Percentiles rank a stretch among this genome's conserved stretches.
Evolutionary conservation across 305 asterid species (phyloP).

Genomic region (Rubia peregrina): DNA sequence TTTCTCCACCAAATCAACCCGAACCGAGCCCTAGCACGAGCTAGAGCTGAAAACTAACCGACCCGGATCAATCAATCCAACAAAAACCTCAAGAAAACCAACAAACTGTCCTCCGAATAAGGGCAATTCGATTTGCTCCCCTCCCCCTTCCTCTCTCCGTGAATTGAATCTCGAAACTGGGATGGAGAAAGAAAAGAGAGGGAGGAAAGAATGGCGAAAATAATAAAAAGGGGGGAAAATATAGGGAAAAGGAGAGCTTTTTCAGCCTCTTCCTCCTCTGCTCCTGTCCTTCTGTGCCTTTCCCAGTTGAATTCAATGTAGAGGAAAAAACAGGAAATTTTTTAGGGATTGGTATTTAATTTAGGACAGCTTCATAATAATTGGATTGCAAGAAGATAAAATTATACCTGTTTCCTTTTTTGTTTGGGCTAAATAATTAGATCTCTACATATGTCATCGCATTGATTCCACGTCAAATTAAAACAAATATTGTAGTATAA

Average conservation of each 20-base stretch:
- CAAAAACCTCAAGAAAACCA: not conserved
- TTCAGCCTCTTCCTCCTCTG: slow-evolving; percentile 13
- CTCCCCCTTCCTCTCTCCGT: slow-evolving; percentile 11
- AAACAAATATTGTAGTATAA: not conserved
- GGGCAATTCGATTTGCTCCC: slow-evolving; percentile 4
- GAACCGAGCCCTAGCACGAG: slow-evolving; percentile 2
- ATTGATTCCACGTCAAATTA: slow-evolving; percentile 1
- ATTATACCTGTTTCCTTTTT: not conserved
- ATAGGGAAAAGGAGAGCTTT: slow-evolving; percentile 6
- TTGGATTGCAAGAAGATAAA: no score
- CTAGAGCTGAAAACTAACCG: slow-evolving; percentile 7
- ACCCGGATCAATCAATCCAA: not conserved
- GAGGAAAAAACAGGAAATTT: no score
- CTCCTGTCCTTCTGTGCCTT: slow-evolving; percentile 14
- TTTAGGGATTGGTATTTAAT: no score
- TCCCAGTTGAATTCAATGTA: slow-evolving; percentile 23
- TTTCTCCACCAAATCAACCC: slow-evolving; percentile 2
- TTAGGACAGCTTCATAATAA: no score
- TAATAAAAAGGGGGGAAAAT: not conserved
- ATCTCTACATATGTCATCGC: not conserved
- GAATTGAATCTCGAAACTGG: slow-evolving; percentile 12
- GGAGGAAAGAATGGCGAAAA: slow-evolving; percentile 1
- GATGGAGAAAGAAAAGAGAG: slow-evolving; percentile 6
- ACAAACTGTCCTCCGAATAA: no score
- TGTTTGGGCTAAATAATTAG: not conserved